Evolutionary conservation across 495 filamentous ascomycete genomes (phyloP), one percentile per base, ranked within the genome.

Genomic region (Aspergillus wentii): DNA sequence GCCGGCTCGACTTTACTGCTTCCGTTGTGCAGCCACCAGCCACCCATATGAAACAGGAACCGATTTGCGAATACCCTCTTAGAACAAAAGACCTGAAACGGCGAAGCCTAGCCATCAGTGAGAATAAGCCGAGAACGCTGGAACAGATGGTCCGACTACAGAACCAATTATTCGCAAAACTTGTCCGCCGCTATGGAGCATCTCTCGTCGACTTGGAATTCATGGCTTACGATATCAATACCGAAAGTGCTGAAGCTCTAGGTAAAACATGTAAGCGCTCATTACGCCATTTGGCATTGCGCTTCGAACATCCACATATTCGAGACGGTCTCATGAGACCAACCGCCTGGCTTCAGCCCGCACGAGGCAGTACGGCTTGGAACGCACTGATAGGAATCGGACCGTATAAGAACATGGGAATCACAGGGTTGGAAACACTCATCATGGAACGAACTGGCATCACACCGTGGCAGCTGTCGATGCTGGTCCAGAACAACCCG

Each of bases 291-390:
- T 41, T 66, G 20, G 57, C 50, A n/a, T 41, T 61, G 15, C 56
- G 62, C 8, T 57, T 66, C 33, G 62, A 66, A 29, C 60, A 66
- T 43, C 54, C 50, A 8, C 58, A 62, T 33, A 56, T 61, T 14
- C 43, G 56, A 17, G 58, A 62, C 21, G 52, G 51, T 3, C 26
- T 43, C 2, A 39, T 59, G 23, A 43, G 45, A 18, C 52, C 52
- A 3, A 48, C 22, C 10, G 45, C 48, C 16, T 64, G 62, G 56
- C 40, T 45, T 10, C 30, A 49, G 13, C 48, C 48, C 3, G 48
- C 62, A 3, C 54, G 48, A 23, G 50, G 46, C 17, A 59, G 54
- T 19, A 51, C 51, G n/a, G 54, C 44, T 1, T 66, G 60, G 62
- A 64, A 61, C 27, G 18, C 34, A 2, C 42, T 66, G 8, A 54